These are phyloP conservation scores for Arctostaphylos glauca DNA, from an alignment of 148 eudicot species.

Conservation along the genomic window DNA sequence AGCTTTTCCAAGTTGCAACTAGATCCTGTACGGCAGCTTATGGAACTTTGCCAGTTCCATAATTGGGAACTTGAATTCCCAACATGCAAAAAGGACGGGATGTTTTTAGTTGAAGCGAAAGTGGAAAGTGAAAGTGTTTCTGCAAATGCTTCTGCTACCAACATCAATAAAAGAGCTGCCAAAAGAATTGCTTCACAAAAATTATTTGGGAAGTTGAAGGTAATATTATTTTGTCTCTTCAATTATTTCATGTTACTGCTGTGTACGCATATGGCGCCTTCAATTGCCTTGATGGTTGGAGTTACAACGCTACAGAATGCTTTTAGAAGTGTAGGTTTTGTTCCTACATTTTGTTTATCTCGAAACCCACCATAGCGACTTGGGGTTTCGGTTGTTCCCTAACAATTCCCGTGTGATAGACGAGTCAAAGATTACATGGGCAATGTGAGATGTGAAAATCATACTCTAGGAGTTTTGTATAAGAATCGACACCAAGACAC, in stretches of 20 bases:
- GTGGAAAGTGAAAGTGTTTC: conserved; percentile 35
- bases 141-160: conserved; percentile 41
- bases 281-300: not conserved
- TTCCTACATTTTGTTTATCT: not conserved
- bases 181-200: conserved; percentile 53
- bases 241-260: conserved; percentile 5
- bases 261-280: not conserved
- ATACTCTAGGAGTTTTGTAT: not conserved
- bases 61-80: conserved; percentile 41
- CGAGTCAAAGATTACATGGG: not conserved
- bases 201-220: conserved; percentile 54
- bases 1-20: conserved; percentile 55
- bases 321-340: not conserved
- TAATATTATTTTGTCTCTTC: conserved; percentile 17
- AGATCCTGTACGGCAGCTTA: conserved; percentile 70
- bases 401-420: not conserved
- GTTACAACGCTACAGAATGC: not conserved
- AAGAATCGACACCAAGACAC: not conserved
- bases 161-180: conserved; percentile 55
- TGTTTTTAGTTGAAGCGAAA: conserved; percentile 44
- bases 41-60: conserved; percentile 69
- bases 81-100: conserved; percentile 39
- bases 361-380: not conserved
- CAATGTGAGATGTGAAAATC: not conserved
- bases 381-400: not conserved